Conservation (phyloP, 2,329 filamentous ascomycete species). For the Cercospora sp. region DNA sequence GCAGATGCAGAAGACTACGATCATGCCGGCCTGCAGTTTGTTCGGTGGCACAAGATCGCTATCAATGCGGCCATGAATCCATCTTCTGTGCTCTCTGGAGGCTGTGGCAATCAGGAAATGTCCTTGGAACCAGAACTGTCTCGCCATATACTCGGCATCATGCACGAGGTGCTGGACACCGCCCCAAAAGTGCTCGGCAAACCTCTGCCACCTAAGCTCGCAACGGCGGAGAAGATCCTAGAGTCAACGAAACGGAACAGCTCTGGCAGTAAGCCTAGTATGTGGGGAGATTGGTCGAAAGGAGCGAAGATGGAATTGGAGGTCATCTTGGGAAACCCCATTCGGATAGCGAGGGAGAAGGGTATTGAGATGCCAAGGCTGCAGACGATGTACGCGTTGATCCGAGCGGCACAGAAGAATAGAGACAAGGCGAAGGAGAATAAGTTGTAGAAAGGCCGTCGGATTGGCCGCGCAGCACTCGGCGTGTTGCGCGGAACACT, state of each 20-base stretch:
- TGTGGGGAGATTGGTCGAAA: conserved; percentile 70
- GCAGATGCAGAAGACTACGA: conserved; percentile 65
- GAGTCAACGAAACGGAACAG: conserved; percentile 64
- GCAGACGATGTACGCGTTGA: conserved; percentile 66
- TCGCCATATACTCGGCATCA: conserved; percentile 63
- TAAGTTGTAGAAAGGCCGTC: conserved; percentile 21
- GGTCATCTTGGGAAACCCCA: conserved; percentile 70
- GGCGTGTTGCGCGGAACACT: neutral
- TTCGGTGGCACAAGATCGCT: conserved; percentile 75
- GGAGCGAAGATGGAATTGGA: conserved; percentile 69
- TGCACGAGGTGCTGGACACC: conserved; percentile 68
- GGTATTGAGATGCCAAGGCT: conserved; percentile 67
- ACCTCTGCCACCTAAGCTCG: conserved; percentile 61
- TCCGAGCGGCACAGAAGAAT: conserved; percentile 62
- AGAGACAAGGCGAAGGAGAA: conserved; percentile 45
- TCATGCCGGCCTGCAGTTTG: conserved; percentile 66
- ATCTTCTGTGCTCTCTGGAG: conserved; percentile 66
- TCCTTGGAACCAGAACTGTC: conserved; percentile 63
- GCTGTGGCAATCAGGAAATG: conserved; percentile 67
- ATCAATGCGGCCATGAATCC: conserved; percentile 78
- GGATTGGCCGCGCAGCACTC: neutral
- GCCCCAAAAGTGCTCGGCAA: conserved; percentile 64
- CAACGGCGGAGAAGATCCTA: conserved; percentile 63
- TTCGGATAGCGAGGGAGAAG: conserved; percentile 62
- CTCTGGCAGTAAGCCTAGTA: conserved; percentile 60